Evolutionary conservation across 1,284 basidiomycete species (phyloP).

Genomic region (Rhodotorula sp.): DNA sequence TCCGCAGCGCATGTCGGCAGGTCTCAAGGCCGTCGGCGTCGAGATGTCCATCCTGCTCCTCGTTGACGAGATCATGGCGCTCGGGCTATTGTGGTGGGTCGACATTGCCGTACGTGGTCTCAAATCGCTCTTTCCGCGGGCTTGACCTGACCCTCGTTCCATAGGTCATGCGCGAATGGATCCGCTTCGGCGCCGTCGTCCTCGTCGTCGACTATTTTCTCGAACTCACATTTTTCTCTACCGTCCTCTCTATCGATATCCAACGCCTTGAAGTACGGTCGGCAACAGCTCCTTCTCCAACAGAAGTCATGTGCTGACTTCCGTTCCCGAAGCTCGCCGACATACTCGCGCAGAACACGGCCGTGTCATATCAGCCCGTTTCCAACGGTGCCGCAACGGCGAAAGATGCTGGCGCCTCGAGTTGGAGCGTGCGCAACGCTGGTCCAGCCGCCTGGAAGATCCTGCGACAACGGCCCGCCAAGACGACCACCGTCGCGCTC

Average conservation of each 20-base stretch:
- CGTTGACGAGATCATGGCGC: constrained; percentile 72
- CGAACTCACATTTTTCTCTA: constrained; percentile 87
- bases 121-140: constrained; percentile 51
- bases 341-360: constrained; percentile 65
- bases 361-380: constrained; percentile 52
- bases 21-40: constrained; percentile 80
- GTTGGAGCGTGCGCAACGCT: background rate
- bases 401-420: background rate
- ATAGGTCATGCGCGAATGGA: constrained; percentile 85
- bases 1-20: constrained; percentile 86
- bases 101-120: constrained; percentile 52
- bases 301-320: background rate
- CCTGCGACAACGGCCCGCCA: constrained; percentile 33
- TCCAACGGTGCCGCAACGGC: constrained; percentile 27
- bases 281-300: constrained; percentile 12
- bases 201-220: constrained; percentile 95
- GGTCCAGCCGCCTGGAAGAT: constrained; percentile 8
- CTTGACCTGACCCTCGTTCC: background rate
- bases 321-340: constrained; percentile 64
- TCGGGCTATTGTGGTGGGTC: constrained; percentile 72
- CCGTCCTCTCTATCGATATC: constrained; percentile 85
- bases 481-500: constrained; percentile 41
- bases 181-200: constrained; percentile 88
- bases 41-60: constrained; percentile 90
- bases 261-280: constrained; percentile 79